phyloP scores from a whole-genome alignment of 2,329 filamentous ascomycete genomes.

The Monilinia polystroma region DNA sequence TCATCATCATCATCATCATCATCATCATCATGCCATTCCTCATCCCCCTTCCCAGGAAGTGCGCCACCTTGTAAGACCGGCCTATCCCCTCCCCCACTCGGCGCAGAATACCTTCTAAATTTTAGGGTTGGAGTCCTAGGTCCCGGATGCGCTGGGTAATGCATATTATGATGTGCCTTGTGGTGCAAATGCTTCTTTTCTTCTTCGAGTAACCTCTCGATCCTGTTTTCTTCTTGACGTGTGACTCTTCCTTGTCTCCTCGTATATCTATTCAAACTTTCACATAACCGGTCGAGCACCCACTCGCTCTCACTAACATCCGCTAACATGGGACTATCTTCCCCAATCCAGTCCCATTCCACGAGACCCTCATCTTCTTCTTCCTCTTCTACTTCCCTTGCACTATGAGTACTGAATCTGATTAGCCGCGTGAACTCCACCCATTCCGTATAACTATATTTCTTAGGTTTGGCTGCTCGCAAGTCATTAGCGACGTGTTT shows the following conservation, averaged over 20 bases:
- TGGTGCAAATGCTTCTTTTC: constrained; percentile 9
- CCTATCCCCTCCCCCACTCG: not conserved
- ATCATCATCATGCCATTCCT: not conserved
- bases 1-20: not conserved
- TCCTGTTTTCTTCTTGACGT: constrained; percentile 4
- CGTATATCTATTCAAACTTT: constrained; percentile 53
- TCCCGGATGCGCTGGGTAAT: constrained; percentile 17
- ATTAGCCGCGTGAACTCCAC: constrained; percentile 64
- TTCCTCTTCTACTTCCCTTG: constrained; percentile 42
- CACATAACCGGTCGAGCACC: constrained; percentile 63
- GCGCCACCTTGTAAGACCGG: not conserved
- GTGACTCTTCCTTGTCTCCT: constrained; percentile 35
- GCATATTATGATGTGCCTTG: constrained; percentile 9
- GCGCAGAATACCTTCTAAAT: not conserved
- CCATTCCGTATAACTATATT: constrained; percentile 69
- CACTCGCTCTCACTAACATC: constrained; percentile 64
- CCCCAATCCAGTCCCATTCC: constrained; percentile 72
- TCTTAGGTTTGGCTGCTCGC: constrained; percentile 46
- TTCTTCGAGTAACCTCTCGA: not conserved
- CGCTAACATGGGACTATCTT: constrained; percentile 65
- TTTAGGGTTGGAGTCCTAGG: not conserved
- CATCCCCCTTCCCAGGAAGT: not conserved
- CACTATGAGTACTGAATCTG: constrained; percentile 48
- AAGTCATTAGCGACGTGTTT: constrained; percentile 55
- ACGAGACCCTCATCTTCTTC: constrained; percentile 59